Evolutionary conservation across 1,139 yeast species (phyloP).

Genomic region (Yamadazyma mexicana): DNA sequence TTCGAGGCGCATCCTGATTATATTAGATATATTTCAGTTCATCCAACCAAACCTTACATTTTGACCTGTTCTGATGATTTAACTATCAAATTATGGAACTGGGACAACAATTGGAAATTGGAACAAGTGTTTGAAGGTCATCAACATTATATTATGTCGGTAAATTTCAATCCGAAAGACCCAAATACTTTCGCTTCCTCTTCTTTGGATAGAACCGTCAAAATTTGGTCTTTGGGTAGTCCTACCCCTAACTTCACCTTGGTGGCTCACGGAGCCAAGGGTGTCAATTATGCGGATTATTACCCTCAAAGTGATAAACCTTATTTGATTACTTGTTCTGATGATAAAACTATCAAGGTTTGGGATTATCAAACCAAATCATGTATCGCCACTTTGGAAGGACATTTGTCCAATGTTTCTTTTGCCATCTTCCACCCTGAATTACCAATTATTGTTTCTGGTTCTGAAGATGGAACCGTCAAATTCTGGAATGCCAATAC

Average conservation of each 20-base stretch:
- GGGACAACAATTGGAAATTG: conserved; percentile 91
- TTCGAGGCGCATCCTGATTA: conserved; percentile 99
- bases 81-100: conserved; percentile 92
- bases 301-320: conserved; percentile 98
- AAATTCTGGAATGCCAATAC: conserved; percentile 81
- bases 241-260: conserved; percentile 89
- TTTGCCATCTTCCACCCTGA: conserved; percentile 97
- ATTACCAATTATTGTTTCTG: conserved; percentile 81
- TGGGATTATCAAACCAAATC: conserved; percentile 99
- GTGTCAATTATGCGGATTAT: conserved; percentile 94
- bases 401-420: conserved; percentile 91
- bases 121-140: conserved; percentile 95
- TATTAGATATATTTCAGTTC: conserved; percentile 89
- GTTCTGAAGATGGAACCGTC: conserved; percentile 80
- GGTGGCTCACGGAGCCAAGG: conserved; percentile 87
- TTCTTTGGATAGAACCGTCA: conserved; percentile 92
- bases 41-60: conserved; percentile 87
- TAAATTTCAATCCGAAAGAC: conserved; percentile 95
- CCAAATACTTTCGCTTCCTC: conserved; percentile 97
- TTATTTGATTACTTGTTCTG: conserved; percentile 87
- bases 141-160: conserved; percentile 91
- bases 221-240: conserved; percentile 94
- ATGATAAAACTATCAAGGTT: conserved; percentile 84
- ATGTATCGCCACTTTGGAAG: conserved; percentile 90
- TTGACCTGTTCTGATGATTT: conserved; percentile 91